phyloP scores from a whole-genome alignment of 345 rosid species.

The Eucalyptus pumila region DNA sequence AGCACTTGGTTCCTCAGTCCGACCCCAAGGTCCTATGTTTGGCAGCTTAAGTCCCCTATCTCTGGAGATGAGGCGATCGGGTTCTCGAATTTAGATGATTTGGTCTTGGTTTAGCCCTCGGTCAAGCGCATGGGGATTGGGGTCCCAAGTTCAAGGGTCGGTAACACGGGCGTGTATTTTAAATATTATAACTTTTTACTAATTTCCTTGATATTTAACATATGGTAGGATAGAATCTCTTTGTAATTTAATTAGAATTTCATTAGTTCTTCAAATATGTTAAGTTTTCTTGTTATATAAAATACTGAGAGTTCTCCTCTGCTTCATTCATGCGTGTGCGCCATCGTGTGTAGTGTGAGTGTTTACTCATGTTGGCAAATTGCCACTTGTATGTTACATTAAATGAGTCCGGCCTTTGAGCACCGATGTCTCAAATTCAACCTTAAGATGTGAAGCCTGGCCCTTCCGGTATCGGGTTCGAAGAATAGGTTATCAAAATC shows the following conservation, averaged over 20 bases:
- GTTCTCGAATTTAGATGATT: neutral
- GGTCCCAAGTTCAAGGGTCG: neutral
- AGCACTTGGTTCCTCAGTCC: neutral
- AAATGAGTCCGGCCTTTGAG: neutral
- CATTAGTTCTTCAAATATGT: neutral
- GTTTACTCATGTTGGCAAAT: neutral
- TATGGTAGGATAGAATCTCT: neutral
- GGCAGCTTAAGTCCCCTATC: neutral
- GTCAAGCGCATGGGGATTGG: neutral
- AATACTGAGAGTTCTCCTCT: neutral
- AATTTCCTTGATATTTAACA: neutral
- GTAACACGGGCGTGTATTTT: neutral
- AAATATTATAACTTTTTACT: no score
- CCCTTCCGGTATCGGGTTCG: neutral
- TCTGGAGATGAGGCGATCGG: neutral
- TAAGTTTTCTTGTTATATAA: neutral
- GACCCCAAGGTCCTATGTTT: neutral
- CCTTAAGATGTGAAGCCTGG: neutral
- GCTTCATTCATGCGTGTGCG: neutral
- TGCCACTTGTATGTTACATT: neutral
- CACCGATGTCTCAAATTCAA: neutral
- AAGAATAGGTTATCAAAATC: neutral
- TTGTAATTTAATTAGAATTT: neutral
- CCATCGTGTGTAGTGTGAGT: neutral
- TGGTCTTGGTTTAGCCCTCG: neutral